Conservation (phyloP, 768 basidiomycete genomes). For the Leucogyrophana mollusca region DNA sequence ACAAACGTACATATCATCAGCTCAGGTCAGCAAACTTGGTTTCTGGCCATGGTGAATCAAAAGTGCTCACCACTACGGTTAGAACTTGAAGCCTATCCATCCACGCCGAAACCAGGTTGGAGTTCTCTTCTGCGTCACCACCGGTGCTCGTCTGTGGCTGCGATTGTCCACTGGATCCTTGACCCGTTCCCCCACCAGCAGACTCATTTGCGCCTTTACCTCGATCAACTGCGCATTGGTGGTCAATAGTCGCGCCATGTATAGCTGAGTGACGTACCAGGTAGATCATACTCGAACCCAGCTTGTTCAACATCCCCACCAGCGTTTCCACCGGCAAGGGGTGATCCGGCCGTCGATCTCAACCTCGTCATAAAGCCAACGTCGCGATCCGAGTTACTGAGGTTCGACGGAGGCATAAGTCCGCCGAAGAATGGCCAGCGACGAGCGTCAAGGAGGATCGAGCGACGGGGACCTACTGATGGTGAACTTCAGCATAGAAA, state of each 20-base stretch:
- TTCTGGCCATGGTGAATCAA: too few relatives aligned
- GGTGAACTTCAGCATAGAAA: too few relatives aligned
- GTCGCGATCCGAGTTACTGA: neutral
- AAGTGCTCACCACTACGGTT: constrained; percentile 24
- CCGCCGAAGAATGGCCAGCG: constrained; percentile 3
- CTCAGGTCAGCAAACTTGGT: neutral
- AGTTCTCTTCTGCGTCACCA: constrained; percentile 8
- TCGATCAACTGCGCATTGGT: too few relatives aligned
- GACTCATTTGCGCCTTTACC: too few relatives aligned
- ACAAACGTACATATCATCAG: neutral
- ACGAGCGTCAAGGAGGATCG: neutral
- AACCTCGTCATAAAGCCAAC: constrained; percentile 1
- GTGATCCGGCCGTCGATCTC: too few relatives aligned
- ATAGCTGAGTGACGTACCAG: constrained; percentile 20
- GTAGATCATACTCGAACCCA: constrained; percentile 4
- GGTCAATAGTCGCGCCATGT: too few relatives aligned
- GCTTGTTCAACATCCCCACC: neutral
- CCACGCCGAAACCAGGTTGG: constrained; percentile 23
- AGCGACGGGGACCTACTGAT: neutral
- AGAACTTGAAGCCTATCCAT: constrained; percentile 25
- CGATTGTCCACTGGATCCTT: neutral
- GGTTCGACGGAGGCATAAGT: constrained; percentile 1
- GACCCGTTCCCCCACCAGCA: too few relatives aligned
- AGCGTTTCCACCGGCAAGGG: neutral
- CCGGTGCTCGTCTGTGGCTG: constrained; percentile 1